These are phyloP conservation scores for Sugiyamaella americana DNA, from an alignment of 805 yeast genomes.

Conservation along the genomic window DNA sequence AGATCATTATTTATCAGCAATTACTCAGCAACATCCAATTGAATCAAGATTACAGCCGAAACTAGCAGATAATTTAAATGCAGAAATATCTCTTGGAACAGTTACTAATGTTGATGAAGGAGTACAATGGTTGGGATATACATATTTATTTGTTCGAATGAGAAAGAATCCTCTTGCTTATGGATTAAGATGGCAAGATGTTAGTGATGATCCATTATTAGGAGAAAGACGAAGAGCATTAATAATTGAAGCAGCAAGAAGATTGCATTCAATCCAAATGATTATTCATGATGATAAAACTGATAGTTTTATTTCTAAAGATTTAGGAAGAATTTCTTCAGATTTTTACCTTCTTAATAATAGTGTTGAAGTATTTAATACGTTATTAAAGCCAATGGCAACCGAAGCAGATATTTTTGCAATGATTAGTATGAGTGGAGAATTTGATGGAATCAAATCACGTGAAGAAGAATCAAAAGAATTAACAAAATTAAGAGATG, in stretches of 20 bases:
- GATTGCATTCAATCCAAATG: constrained; percentile 86
- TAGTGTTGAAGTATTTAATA: constrained; percentile 83
- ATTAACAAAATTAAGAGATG: constrained; percentile 52
- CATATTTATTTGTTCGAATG: constrained; percentile 92
- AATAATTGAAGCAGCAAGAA: constrained; percentile 72
- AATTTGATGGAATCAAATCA: constrained; percentile 82
- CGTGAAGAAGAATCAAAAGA: constrained; percentile 85
- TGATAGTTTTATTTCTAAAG: constrained; percentile 74
- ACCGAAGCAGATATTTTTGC: constrained; percentile 89
- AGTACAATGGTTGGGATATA: constrained; percentile 95
- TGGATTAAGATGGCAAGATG: constrained; percentile 83
- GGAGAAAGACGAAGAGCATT: constrained; percentile 67
- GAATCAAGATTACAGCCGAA: constrained; percentile 77
- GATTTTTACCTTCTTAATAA: constrained; percentile 84
- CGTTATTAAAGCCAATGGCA: constrained; percentile 73
- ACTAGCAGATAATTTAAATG: constrained; percentile 87
- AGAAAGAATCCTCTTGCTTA: constrained; percentile 87
- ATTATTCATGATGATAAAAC: constrained; percentile 84
- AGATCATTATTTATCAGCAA: constrained; percentile 80
- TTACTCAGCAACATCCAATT: constrained; percentile 93
- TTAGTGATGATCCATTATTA: constrained; percentile 75
- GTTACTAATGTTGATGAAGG: constrained; percentile 94
- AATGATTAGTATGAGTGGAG: constrained; percentile 86
- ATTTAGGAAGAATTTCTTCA: constrained; percentile 88
- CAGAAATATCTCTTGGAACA: constrained; percentile 92